Percentiles rank a stretch among this genome's conserved stretches.
These are phyloP conservation scores for Microthyrium microscopicum DNA, from an alignment of 2,329 filamentous ascomycete genomes.

Conservation along the genomic window DNA sequence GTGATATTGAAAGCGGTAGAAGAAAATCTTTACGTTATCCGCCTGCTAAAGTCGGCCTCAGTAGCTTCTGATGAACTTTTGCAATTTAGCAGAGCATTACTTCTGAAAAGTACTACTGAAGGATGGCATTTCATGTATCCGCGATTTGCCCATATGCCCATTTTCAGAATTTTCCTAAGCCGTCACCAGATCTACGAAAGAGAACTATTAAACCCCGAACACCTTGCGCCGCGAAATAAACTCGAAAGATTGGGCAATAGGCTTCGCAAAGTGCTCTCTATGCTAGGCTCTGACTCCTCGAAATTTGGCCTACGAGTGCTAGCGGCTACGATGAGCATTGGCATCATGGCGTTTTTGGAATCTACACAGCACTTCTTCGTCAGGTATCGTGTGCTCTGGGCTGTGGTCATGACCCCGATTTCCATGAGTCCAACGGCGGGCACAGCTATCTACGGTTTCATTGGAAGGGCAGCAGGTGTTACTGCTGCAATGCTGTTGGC, in stretches of 20 bases:
- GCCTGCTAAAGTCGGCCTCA: too few species aligned
- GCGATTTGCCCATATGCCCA: too few species aligned
- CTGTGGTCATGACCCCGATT: slow-evolving; percentile 2
- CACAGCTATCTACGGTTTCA: neutral
- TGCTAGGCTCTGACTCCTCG: neutral
- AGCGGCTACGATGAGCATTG: slow-evolving; percentile 2
- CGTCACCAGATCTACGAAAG: too few species aligned
- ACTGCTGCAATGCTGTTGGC: neutral
- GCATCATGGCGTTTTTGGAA: slow-evolving; percentile 1
- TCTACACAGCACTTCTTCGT: slow-evolving; percentile 1
- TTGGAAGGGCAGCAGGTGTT: neutral
- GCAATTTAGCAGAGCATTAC: too few species aligned
- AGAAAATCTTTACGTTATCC: too few species aligned
- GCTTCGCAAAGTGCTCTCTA: neutral
- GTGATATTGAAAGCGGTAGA: too few species aligned
- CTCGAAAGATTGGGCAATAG: neutral
- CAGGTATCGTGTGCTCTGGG: slow-evolving; percentile 1
- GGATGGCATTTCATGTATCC: too few species aligned
- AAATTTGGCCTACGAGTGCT: neutral
- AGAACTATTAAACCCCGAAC: slow-evolving; percentile 3
- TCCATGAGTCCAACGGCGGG: neutral
- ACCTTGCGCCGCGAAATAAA: neutral
- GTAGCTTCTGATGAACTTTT: too few species aligned
- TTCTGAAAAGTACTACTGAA: too few species aligned
- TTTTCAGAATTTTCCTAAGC: too few species aligned